These are phyloP conservation scores for Ettlia oleoabundans DNA, from an alignment of 139 green algal species.

Conservation along the genomic window DNA sequence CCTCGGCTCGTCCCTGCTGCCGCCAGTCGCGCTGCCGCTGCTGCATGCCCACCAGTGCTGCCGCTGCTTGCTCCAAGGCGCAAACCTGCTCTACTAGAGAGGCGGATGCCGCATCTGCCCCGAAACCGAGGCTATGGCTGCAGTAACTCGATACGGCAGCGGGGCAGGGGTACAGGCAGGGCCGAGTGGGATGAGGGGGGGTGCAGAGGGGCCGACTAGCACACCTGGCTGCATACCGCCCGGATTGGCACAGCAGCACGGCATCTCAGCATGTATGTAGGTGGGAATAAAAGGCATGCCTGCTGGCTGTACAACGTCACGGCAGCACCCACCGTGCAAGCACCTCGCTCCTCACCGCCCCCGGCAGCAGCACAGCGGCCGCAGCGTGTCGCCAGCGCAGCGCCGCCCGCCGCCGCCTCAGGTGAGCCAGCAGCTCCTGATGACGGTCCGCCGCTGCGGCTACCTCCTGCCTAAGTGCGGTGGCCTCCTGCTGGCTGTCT, in stretches of 20 bases:
- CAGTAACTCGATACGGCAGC: not conserved
- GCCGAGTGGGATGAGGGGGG: not conserved
- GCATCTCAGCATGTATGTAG: too few relatives aligned
- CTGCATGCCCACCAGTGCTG: not conserved
- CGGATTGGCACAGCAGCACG: not conserved
- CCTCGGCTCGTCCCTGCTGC: not conserved
- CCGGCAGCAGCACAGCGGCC: not conserved
- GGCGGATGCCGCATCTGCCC: not conserved
- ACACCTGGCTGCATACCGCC: too few relatives aligned
- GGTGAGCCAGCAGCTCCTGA: not conserved
- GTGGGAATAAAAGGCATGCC: too few relatives aligned
- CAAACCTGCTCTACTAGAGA: not conserved
- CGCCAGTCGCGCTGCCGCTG: not conserved
- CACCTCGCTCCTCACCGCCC: not conserved
- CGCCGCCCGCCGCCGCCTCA: not conserved
- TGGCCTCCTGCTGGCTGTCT: not conserved
- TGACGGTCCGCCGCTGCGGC: not conserved
- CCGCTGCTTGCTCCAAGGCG: not conserved
- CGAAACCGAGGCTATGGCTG: not conserved
- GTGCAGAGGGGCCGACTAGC: too few relatives aligned
- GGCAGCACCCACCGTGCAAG: too few relatives aligned
- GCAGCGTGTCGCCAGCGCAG: constrained; percentile 24
- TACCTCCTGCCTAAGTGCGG: not conserved
- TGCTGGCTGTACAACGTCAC: too few relatives aligned
- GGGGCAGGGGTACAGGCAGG: not conserved